Conservation (phyloP, 1,284 basidiomycete genomes). For the Bjerkandera adusta region DNA sequence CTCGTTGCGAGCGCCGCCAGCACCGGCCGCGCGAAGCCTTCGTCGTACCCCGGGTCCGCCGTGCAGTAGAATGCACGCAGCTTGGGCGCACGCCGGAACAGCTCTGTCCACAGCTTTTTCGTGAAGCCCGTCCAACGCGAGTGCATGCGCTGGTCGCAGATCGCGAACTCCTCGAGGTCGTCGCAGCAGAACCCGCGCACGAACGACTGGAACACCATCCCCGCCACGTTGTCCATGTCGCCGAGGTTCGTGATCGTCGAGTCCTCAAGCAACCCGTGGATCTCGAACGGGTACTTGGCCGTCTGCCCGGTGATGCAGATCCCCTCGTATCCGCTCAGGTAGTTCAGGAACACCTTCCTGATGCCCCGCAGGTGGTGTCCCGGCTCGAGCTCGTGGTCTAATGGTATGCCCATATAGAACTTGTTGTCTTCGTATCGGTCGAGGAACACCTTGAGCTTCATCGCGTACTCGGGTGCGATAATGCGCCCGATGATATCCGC, state of each 20-base stretch:
- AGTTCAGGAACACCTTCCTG: conserved; percentile 25
- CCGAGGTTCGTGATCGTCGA: conserved; percentile 22
- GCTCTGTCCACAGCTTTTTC: conserved; percentile 25
- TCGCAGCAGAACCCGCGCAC: conserved; percentile 26
- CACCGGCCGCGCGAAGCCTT: conserved; percentile 27
- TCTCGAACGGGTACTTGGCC: conserved; percentile 23
- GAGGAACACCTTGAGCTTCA: conserved; percentile 26
- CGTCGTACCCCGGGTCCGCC: conserved; percentile 26
- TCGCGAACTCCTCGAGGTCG: conserved; percentile 28
- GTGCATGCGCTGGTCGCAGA: conserved; percentile 27
- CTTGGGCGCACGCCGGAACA: conserved; percentile 27
- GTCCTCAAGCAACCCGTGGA: conserved; percentile 22
- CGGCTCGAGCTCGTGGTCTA: conserved; percentile 22
- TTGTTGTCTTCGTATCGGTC: conserved; percentile 28
- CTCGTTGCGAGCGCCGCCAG: conserved; percentile 26
- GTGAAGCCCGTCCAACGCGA: conserved; percentile 24
- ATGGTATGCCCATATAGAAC: conserved; percentile 28
- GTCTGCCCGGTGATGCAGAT: conserved; percentile 25
- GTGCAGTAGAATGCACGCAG: conserved; percentile 27
- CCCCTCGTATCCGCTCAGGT: conserved; percentile 28
- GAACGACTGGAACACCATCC: conserved; percentile 25
- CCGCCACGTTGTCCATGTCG: conserved; percentile 29
- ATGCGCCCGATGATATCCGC: conserved; percentile 25
- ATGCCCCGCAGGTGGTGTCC: conserved; percentile 26
- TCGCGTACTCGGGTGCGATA: conserved; percentile 26